Evolutionary conservation across 2,329 filamentous ascomycete species (phyloP), one percentile per base, ranked within the genome.

Genomic region (Curvularia spicifera): DNA sequence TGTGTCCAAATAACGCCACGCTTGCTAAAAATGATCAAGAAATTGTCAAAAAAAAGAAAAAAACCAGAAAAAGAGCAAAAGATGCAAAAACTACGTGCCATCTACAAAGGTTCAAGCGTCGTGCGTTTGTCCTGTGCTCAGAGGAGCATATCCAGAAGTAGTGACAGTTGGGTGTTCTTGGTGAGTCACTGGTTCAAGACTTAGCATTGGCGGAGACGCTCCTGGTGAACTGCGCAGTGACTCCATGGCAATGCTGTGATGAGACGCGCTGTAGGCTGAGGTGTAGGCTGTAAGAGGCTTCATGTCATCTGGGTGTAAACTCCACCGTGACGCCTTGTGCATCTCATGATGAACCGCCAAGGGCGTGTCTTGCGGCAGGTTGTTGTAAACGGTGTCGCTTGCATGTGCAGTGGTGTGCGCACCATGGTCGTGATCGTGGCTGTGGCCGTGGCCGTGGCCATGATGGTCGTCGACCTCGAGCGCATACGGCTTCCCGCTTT

Each of bases 401-500:
- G 64, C 57, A 26, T 60, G 59, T 1, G 58, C 46, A 35, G 68
- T 53, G 3, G 48, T 55, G n/a, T 71, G 60, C 24, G 47, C 8
- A 28, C 63, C 45, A n/a, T 53, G 61, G 15, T 53, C 52, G n/a
- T 66, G 60, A 9, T 57, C 60, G 9, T 57, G 63, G 28, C 28
- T 5, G 4, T 31, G 70, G 28, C 28, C 28, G 4, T 31, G 70
- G 28, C 74, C 63, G 7, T 71, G 29, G 29, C 29, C 29, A 31
- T 31, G 29, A 31, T 31, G 70, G 31, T 75, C 64, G 7, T 71
- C 69, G 0, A 69, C 65, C 33, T 76, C 73, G 5, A 70, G 59
- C 0, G 66, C 73, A 33, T 72, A 76, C 4, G 70, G 67, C 33
- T 74, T 40, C 5, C 73, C 72, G 51, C 68, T 72, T 57, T 69